A percentile compares a stretch with the other conserved stretches of the same genome.
Conservation (phyloP, 2,329 filamentous ascomycete genomes). For the Lecanosticta acicola region DNA sequence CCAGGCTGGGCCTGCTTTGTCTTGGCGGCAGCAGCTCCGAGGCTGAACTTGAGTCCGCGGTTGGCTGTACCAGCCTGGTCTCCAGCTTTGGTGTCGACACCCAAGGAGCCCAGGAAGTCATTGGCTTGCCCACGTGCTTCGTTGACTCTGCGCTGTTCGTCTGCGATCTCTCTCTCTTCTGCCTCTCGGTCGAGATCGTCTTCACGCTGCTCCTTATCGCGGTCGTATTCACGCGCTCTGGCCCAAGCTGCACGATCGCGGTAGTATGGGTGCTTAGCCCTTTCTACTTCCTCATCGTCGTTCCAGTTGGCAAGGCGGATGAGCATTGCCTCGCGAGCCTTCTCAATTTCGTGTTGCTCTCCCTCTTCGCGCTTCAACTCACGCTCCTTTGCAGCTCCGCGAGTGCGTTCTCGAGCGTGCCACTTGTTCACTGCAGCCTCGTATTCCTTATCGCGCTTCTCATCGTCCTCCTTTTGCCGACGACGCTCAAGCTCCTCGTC, state of each 20-base stretch:
- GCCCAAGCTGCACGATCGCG: conserved; percentile 79
- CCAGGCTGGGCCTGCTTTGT: conserved; percentile 42
- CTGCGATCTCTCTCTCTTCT: conserved; percentile 67
- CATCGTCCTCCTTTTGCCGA: conserved; percentile 62
- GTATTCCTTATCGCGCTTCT: conserved; percentile 74
- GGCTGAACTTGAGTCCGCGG: conserved; percentile 75
- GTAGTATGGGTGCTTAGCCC: conserved; percentile 84
- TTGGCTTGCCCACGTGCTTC: conserved; percentile 80
- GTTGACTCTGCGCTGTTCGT: conserved; percentile 62
- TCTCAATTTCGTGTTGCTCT: conserved; percentile 61
- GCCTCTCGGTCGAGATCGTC: conserved; percentile 78
- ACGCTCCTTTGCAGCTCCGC: conserved; percentile 77
- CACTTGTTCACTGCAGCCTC: conserved; percentile 82
- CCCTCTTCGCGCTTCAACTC: conserved; percentile 75
- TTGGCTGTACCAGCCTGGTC: conserved; percentile 53
- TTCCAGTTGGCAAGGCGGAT: conserved; percentile 77
- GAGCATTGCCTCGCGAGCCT: conserved; percentile 61
- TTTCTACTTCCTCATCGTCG: conserved; percentile 77
- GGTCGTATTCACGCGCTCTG: conserved; percentile 68
- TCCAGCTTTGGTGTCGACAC: conserved; percentile 56
- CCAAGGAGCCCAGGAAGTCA: conserved; percentile 81
- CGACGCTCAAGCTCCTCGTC: conserved; percentile 79
- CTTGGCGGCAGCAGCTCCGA: conserved; percentile 71
- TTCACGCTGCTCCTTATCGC: conserved; percentile 64
- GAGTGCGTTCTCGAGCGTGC: conserved; percentile 80